Percentiles rank a stretch among this genome's conserved stretches.
Conservation (phyloP, 306 rosid species). For the Hippophae rhamnoides region DNA sequence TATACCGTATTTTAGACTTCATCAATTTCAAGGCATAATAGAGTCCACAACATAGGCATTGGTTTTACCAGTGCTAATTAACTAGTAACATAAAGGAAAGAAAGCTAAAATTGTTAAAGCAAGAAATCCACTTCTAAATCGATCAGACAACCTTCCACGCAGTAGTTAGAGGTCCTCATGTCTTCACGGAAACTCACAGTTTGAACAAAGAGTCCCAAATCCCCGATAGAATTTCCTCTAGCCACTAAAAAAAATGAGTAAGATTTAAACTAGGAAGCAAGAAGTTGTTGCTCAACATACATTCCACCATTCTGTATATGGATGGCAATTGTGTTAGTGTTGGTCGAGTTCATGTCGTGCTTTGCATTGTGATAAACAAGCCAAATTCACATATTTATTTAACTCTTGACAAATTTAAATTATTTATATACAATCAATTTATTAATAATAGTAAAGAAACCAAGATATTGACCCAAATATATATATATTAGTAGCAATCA, state of each 20-base stretch:
- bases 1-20: conserved; percentile 47
- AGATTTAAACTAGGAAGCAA: background rate
- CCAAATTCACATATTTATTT: too few species aligned
- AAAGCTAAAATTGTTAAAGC: conserved; percentile 7
- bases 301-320: too few species aligned
- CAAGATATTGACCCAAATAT: too few species aligned
- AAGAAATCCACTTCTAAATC: conserved; percentile 37
- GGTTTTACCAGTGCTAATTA: conserved; percentile 44
- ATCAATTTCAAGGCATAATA: conserved; percentile 68
- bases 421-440: too few species aligned
- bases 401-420: too few species aligned
- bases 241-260: conserved; percentile 23
- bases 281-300: too few species aligned
- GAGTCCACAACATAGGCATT: conserved; percentile 35
- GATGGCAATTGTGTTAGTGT: too few species aligned
- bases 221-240: conserved; percentile 27
- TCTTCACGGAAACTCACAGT: conserved; percentile 30
- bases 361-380: too few species aligned
- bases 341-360: too few species aligned
- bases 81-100: conserved; percentile 38
- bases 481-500: too few species aligned
- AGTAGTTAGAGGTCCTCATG: conserved; percentile 18
- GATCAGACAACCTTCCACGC: conserved; percentile 29
- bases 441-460: too few species aligned
- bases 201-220: conserved; percentile 26